Evolutionary conservation across 257 asterid genomes (phyloP).

Genomic region (Solanum appendiculatum): DNA sequence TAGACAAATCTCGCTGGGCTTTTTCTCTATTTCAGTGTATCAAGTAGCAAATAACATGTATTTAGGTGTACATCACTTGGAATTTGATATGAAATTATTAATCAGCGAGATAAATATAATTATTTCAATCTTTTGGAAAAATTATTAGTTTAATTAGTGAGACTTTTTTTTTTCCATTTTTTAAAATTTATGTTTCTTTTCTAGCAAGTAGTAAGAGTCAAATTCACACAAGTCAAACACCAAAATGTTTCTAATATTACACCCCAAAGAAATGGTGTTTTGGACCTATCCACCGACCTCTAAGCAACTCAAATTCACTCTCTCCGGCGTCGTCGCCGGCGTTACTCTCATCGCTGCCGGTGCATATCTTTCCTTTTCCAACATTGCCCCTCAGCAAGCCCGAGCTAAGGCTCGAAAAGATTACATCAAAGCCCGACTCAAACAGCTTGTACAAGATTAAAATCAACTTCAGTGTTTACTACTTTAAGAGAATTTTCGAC

Average conservation of each 20-base stretch:
- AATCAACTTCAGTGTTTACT: not conserved
- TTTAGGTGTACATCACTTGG: too few species aligned
- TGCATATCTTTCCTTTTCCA: constrained; percentile 35
- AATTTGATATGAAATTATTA: too few species aligned
- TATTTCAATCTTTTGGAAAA: too few species aligned
- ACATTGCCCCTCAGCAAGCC: constrained; percentile 48
- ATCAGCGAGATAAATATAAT: too few species aligned
- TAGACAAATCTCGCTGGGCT: not conserved
- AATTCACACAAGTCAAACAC: not conserved
- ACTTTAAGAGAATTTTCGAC: not conserved
- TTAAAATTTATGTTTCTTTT: not conserved
- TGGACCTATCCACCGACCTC: constrained; percentile 24
- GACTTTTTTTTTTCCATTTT: not conserved
- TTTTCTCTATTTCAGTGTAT: too few species aligned
- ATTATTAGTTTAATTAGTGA: too few species aligned
- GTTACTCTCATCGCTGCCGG: constrained; percentile 23
- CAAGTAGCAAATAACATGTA: too few species aligned
- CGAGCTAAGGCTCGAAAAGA: constrained; percentile 41
- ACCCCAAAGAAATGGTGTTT: constrained; percentile 9
- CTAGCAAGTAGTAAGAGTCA: not conserved
- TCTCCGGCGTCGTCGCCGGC: constrained; percentile 38
- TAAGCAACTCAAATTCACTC: constrained; percentile 30
- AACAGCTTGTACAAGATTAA: constrained; percentile 27
- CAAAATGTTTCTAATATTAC: not conserved
- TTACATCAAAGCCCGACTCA: constrained; percentile 39